A percentile compares a stretch with the other conserved stretches of the same genome.
These are phyloP conservation scores for Sugiyamaella novakii DNA, from an alignment of 1,139 yeast genomes.

Conservation along the genomic window DNA sequence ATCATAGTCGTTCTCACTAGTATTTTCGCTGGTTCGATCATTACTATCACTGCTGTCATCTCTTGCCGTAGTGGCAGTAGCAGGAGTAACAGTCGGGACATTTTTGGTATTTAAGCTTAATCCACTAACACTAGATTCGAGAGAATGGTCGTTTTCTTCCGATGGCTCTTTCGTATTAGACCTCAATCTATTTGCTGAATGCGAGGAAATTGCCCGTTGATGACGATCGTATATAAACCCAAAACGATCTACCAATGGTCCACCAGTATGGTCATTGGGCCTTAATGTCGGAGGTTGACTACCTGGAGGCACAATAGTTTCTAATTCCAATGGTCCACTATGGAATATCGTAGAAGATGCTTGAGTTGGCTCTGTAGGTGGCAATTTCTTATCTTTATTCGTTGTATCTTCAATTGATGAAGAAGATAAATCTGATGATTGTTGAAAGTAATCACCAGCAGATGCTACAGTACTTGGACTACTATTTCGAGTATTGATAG, in stretches of 20 bases:
- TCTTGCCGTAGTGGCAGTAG: conserved; percentile 8
- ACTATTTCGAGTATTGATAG: not conserved
- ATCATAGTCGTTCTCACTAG: not conserved
- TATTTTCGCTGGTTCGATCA: not conserved
- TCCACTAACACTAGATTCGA: conserved; percentile 24
- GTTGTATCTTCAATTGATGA: not conserved
- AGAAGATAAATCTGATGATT: not conserved
- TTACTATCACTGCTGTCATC: not conserved
- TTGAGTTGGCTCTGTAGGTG: not conserved
- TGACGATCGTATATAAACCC: conserved; percentile 48
- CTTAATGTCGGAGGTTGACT: conserved; percentile 44
- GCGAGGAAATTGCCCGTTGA: conserved; percentile 6
- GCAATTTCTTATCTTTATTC: not conserved
- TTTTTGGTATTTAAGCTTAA: conserved; percentile 14
- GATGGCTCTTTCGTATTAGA: not conserved
- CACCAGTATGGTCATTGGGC: conserved; percentile 32
- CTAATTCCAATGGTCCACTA: conserved; percentile 52
- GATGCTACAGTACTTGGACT: not conserved
- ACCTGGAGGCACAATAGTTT: conserved; percentile 44
- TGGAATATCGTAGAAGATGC: conserved; percentile 17
- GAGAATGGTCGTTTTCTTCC: conserved; percentile 4
- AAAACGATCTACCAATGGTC: conserved; percentile 49
- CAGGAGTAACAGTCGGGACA: conserved; percentile 11
- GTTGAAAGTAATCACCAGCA: not conserved
- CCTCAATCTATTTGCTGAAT: not conserved